A percentile compares a stretch with the other conserved stretches of the same genome.
These are phyloP conservation scores for Gossypium herbaceum DNA, from an alignment of 345 rosid genomes.

Conservation along the genomic window DNA sequence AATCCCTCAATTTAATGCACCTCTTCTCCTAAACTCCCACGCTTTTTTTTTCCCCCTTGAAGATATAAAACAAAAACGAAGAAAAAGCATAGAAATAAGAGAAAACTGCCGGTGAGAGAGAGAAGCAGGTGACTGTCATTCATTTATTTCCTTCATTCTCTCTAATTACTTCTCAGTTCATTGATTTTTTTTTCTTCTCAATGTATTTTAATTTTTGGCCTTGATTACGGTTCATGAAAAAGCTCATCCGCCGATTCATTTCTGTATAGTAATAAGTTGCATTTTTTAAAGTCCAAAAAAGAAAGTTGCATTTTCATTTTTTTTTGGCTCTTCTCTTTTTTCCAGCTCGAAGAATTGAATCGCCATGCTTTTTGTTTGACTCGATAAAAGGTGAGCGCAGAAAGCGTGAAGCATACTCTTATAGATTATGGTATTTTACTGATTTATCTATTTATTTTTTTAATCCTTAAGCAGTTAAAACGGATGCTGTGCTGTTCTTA, in stretches of 20 bases:
- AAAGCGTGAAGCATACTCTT: conserved; percentile 39
- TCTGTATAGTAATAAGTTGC: neutral
- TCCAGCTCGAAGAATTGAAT: conserved; percentile 17
- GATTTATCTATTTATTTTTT: neutral
- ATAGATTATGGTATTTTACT: conserved; percentile 26
- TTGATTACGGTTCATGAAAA: conserved; percentile 1
- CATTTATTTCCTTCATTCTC: conserved; percentile 5
- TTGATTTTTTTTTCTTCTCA: neutral
- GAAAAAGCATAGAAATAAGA: neutral
- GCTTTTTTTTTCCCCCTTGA: neutral
- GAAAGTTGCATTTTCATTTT: neutral
- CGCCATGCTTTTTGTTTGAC: conserved; percentile 19
- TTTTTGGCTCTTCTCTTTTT: neutral
- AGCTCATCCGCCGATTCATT: neutral
- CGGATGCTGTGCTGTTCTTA: conserved; percentile 13
- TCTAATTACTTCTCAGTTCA: neutral
- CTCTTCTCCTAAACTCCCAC: conserved; percentile 17
- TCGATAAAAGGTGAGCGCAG: conserved; percentile 37
- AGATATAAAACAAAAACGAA: neutral
- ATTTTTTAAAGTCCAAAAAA: neutral
- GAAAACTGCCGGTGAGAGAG: conserved; percentile 21
- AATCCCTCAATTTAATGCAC: conserved; percentile 35
- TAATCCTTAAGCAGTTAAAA: conserved; percentile 22
- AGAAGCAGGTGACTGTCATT: conserved; percentile 30
- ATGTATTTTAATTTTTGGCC: neutral